Percentiles rank a stretch among this genome's conserved stretches.
Evolutionary conservation across 2,329 filamentous ascomycete species (phyloP).

Genomic region (Pseudogymnoascus sp.): DNA sequence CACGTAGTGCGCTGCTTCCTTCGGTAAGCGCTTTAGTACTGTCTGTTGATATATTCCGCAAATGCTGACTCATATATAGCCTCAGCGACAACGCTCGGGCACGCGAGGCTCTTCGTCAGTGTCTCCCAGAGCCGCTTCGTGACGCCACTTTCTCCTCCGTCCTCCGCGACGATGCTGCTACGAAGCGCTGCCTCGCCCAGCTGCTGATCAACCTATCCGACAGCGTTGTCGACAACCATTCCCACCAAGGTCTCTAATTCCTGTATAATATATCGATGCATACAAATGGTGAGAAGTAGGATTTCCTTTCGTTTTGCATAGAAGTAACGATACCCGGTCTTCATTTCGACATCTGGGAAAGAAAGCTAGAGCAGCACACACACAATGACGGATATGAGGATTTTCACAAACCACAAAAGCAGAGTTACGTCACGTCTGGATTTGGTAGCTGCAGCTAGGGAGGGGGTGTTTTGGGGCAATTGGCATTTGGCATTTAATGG

Average conservation of each 20-base stretch:
- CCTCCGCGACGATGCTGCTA: conserved; percentile 91
- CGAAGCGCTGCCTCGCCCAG: conserved; percentile 95
- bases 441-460: conserved; percentile 7
- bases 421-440: background rate
- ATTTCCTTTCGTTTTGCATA: conserved; percentile 29
- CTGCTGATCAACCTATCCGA: conserved; percentile 94
- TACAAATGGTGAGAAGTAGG: conserved; percentile 18
- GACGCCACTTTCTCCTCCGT: conserved; percentile 97
- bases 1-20: conserved; percentile 97
- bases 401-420: conserved; percentile 7
- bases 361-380: conserved; percentile 9
- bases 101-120: conserved; percentile 89
- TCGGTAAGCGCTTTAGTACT: conserved; percentile 50
- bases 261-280: conserved; percentile 24
- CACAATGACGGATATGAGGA: conserved; percentile 8
- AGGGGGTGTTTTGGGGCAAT: conserved; percentile 2
- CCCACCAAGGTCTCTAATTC: conserved; percentile 26
- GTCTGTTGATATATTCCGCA: background rate
- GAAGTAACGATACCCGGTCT: conserved; percentile 29
- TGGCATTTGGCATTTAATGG: conserved; percentile 4
- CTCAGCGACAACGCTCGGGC: conserved; percentile 94
- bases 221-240: conserved; percentile 52
- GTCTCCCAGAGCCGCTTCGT: conserved; percentile 94
- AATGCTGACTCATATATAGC: conserved; percentile 39
- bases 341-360: conserved; percentile 18